A percentile compares a stretch with the other conserved stretches of the same genome.
Conservation (phyloP, 768 basidiomycete genomes). For the Lepiota brunneoincarnata region DNA sequence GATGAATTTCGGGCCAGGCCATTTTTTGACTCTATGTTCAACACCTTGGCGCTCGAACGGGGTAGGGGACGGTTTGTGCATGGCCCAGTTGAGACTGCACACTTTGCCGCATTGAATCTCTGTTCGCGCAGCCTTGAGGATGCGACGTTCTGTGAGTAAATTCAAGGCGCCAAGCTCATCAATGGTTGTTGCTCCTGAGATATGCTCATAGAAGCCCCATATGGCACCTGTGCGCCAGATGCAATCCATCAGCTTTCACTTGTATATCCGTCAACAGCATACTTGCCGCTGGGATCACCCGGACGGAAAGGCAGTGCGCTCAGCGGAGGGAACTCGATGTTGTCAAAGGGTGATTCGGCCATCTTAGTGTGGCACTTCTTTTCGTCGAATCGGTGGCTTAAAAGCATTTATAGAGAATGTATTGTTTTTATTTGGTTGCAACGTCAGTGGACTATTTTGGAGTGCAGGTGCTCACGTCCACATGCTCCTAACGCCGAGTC, state of each 20-base stretch:
- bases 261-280: background rate
- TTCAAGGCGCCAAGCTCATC: constrained; percentile 24
- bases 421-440: background rate
- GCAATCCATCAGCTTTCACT: background rate
- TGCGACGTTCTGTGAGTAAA: constrained; percentile 19
- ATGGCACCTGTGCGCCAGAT: constrained; percentile 16
- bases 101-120: constrained; percentile 20
- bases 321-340: constrained; percentile 18
- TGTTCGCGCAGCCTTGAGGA: constrained; percentile 18
- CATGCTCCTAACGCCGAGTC: background rate
- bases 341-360: constrained; percentile 19
- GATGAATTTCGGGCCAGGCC: constrained; percentile 13
- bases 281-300: constrained; percentile 19
- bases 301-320: constrained; percentile 19
- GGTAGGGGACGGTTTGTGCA: constrained; percentile 20
- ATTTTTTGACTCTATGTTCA: constrained; percentile 18
- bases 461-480: background rate
- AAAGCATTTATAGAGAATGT: background rate
- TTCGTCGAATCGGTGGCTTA: background rate
- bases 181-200: constrained; percentile 12
- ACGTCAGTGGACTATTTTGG: background rate
- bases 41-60: constrained; percentile 16
- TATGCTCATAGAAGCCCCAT: constrained; percentile 25
- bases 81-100: constrained; percentile 22
- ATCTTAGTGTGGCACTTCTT: constrained; percentile 10